Base-by-base conservation (phyloP, 2,329 filamentous ascomycete species). In the Aspergillus sp. region DNA sequence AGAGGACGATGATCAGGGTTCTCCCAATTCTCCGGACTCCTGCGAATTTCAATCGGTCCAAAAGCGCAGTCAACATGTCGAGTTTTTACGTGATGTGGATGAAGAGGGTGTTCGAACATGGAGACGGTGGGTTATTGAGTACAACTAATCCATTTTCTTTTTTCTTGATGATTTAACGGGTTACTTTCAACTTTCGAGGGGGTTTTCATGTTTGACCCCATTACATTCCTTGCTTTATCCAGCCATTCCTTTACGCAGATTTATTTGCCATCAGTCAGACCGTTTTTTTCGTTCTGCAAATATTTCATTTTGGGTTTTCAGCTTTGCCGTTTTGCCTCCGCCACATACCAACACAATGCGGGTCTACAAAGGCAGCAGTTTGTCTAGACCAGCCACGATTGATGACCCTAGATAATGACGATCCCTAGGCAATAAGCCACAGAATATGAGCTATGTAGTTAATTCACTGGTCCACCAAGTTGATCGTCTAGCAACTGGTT, bases 71-170 rank as follows among this genome's bases (percentile, higher is more conserved):
- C 66, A 75, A 54, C 64, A 66, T 4, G 63, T 70, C n/a, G 69
- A 74, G 50, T 58, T 70, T 47, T 64, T 75, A 58, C 64, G 62
- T 11, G 66, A 72, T 48, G 62, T 59, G 22, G 72, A 73, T 52
- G 61, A 58, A 19, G 64, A 72, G 15, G 72, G 71, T 9, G 55
- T 60, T 22, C 68, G 72, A 20, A 70, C 66, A 27, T 76, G 71
- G 69, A 68, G 65, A 58, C 65, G 74, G 22, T 64, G 70, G 44
- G 68, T 75, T 47, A 59, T 75, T 11, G 73, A 77, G 54, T 76
- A 75, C 58, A 68, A 61, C 40, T 75, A 63, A 64, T 50, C 17
- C 20, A 24, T 27, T 51, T 39, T 15, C 2, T 13, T 13, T 48
- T 37, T 30, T 30, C 46, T 9, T 13, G 42, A 20, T 37, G 34